Evolutionary conservation across 225 moss, liverwort and hornwort species (phyloP), one percentile per base, ranked within the genome.

Genomic region (Asterella californica): DNA sequence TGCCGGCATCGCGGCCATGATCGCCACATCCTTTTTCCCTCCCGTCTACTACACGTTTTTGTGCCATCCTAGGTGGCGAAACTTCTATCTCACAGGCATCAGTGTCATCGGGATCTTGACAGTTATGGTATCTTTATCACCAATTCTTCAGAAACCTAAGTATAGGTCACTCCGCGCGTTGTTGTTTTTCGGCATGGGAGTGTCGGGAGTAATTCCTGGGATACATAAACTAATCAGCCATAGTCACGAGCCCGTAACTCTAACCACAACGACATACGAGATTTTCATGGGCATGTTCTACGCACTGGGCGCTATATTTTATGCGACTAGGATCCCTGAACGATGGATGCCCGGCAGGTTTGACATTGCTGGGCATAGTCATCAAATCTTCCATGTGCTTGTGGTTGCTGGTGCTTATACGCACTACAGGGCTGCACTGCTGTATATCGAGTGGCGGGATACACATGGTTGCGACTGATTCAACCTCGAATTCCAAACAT

Each of bases 311-410:
- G 92, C 91, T 29, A 29, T 90, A 19, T 91, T 99, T 37, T 99
- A 99, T 27, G 91, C 92, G 9, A 84, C 95, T 4, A 90, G 95
- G 1, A 86, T 95, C 38, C 94, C 95, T 0, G 97, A 99, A 78
- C 83, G 95, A 10, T 99, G 97, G 97, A 93, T 86, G 75, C 97
- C 97, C n/a, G n/a, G n/a, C n/a, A n/a, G n/a, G n/a, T n/a, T n/a
- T n/a, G n/a, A n/a, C n/a, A 85, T 99, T 8, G 97, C 97, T 2
- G 95, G 97, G 12, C 97, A 99, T 36, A 99, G 97, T 78, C 97
- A 99, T 34, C 93, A 95, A 82, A 90, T 93, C 32, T 95, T 99
- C 48, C 97, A 99, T 15, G 77, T 92, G 65, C 90, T 99, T 12
- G 97, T 99, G 5, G 89, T 99, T 69, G 95, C 92, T 25, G 97